Evolutionary conservation across 768 basidiomycete genomes (phyloP).

Genomic region (Serendipita indica): DNA sequence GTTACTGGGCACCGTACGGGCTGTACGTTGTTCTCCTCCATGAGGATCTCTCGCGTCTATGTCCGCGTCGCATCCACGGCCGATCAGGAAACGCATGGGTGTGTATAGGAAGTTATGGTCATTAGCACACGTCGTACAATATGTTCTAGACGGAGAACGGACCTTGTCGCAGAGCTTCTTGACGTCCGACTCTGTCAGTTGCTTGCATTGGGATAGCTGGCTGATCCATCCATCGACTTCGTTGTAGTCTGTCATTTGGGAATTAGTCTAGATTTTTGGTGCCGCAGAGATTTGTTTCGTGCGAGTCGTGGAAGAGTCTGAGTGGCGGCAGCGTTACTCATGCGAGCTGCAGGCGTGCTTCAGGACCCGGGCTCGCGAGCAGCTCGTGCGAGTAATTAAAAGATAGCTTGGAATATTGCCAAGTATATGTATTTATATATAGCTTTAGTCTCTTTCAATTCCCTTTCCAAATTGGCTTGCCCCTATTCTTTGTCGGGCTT

Average conservation of each 20-base stretch:
- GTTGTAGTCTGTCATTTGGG: constrained; percentile 22
- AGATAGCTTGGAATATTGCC: no score
- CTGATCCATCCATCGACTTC: constrained; percentile 97
- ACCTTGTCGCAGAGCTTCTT: constrained; percentile 99
- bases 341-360: no score
- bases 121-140: background rate
- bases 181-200: constrained; percentile 85
- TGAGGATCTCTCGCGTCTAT: constrained; percentile 93
- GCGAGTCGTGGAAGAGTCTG: background rate
- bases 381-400: no score
- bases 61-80: background rate
- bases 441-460: no score
- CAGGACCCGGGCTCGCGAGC: no score
- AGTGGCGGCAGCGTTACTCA: no score
- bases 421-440: no score
- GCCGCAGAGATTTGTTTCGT: no score
- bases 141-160: constrained; percentile 22
- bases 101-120: background rate
- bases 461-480: no score
- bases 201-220: constrained; percentile 94
- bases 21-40: constrained; percentile 99
- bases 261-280: background rate
- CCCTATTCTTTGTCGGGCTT: no score
- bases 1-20: constrained; percentile 97
- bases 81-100: background rate